phyloP scores from a whole-genome alignment of 805 yeast species.

The Candida morakotiae region DNA sequence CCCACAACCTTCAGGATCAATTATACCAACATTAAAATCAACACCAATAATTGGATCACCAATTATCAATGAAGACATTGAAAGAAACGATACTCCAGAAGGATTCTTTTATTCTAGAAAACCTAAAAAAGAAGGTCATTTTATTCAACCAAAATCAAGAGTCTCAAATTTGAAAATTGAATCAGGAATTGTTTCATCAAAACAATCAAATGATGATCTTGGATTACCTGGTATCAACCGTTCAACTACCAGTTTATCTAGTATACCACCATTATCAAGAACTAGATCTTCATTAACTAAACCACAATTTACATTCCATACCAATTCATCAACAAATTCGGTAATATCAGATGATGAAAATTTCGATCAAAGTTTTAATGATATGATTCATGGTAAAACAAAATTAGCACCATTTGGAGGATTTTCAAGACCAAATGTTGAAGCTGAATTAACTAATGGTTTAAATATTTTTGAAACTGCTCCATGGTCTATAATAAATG shows the following conservation, averaged over 20 bases:
- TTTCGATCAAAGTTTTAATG: constrained; percentile 23
- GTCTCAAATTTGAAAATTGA: constrained; percentile 21
- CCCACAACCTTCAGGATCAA: background rate
- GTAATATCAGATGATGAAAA: constrained; percentile 18
- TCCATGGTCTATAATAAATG: constrained; percentile 72
- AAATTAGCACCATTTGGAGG: constrained; percentile 70
- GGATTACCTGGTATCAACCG: constrained; percentile 35
- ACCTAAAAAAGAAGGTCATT: constrained; percentile 18
- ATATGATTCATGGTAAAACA: constrained; percentile 21
- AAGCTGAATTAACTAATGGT: constrained; percentile 38
- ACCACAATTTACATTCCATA: constrained; percentile 10
- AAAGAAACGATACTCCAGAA: constrained; percentile 41
- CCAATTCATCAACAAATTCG: constrained; percentile 26
- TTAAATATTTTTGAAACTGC: constrained; percentile 51
- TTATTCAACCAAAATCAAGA: constrained; percentile 45
- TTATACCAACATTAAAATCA: constrained; percentile 4
- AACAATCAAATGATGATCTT: constrained; percentile 21
- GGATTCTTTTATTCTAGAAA: constrained; percentile 45
- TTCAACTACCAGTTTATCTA: constrained; percentile 21
- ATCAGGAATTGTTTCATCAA: constrained; percentile 34
- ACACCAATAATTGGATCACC: constrained; percentile 13
- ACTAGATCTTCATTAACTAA: constrained; percentile 1
- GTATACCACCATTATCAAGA: constrained; percentile 8
- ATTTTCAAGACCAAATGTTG: constrained; percentile 58
- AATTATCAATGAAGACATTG: background rate